Percentiles rank a stretch among this genome's conserved stretches.
These are phyloP conservation scores for Apiospora pterosperma DNA, from an alignment of 2,329 filamentous ascomycete species.

Conservation along the genomic window DNA sequence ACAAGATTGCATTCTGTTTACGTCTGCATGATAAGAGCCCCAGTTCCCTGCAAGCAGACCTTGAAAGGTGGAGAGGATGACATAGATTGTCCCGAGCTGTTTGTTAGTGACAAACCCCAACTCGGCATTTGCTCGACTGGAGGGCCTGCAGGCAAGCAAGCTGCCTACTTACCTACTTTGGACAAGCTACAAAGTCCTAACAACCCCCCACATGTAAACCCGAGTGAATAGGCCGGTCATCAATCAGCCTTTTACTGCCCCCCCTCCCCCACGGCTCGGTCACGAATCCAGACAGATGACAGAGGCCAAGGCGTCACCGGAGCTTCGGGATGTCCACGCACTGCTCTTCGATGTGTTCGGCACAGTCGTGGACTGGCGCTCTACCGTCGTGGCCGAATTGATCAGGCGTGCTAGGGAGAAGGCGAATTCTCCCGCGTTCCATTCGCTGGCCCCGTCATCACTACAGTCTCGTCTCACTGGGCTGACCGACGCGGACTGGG, in stretches of 20 bases:
- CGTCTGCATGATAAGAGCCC: not conserved
- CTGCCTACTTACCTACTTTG: no score
- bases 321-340: constrained; percentile 43
- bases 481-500: constrained; percentile 59
- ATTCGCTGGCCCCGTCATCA: constrained; percentile 39
- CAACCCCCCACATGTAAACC: not conserved
- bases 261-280: not conserved
- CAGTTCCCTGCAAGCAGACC: not conserved
- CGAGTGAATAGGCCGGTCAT: not conserved
- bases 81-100: not conserved
- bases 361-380: constrained; percentile 77
- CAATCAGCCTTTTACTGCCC: not conserved
- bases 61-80: not conserved
- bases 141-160: not conserved
- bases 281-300: constrained; percentile 5
- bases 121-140: not conserved
- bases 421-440: constrained; percentile 42
- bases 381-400: constrained; percentile 60
- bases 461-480: constrained; percentile 44
- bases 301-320: constrained; percentile 5
- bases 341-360: constrained; percentile 77
- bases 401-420: constrained; percentile 45
- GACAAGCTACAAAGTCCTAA: no score
- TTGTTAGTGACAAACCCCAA: not conserved
- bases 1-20: not conserved